phyloP scores from a whole-genome alignment of 2,329 filamentous ascomycete species.

The Grosmannia huntii region DNA sequence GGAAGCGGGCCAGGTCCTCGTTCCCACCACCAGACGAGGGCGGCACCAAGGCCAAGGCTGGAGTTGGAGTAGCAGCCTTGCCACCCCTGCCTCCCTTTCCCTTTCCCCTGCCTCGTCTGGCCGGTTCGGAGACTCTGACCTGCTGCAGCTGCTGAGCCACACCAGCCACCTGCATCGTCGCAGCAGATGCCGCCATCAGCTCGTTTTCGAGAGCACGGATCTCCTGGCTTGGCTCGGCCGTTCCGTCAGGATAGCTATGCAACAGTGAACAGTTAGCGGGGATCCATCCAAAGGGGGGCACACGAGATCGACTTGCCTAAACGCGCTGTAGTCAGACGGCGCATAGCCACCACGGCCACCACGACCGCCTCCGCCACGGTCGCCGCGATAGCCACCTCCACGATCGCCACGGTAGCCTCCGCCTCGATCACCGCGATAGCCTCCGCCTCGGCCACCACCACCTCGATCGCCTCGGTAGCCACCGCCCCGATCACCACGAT shows the following conservation, averaged over 20 bases:
- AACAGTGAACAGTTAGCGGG: not conserved
- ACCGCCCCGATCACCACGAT: conserved; percentile 11
- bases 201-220: conserved; percentile 17
- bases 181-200: conserved; percentile 9
- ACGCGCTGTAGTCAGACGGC: conserved; percentile 15
- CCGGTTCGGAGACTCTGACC: not conserved
- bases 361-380: not conserved
- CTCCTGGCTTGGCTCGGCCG: conserved; percentile 14
- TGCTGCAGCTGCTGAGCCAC: not conserved
- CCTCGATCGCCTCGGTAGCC: conserved; percentile 8
- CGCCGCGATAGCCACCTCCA: not conserved
- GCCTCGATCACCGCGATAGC: not conserved
- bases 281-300: not conserved
- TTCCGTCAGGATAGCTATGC: conserved; percentile 4
- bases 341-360: conserved; percentile 14
- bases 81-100: no score
- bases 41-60: not conserved
- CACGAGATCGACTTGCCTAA: conserved; percentile 15
- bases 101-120: not conserved
- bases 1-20: conserved; percentile 18
- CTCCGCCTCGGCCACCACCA: conserved; percentile 3
- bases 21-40: not conserved
- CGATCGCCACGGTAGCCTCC: not conserved
- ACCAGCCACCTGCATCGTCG: not conserved
- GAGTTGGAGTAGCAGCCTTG: not conserved